A percentile compares a stretch with the other conserved stretches of the same genome.
phyloP scores from a whole-genome alignment of 805 yeast species.

The Teunomyces panamensis region DNA sequence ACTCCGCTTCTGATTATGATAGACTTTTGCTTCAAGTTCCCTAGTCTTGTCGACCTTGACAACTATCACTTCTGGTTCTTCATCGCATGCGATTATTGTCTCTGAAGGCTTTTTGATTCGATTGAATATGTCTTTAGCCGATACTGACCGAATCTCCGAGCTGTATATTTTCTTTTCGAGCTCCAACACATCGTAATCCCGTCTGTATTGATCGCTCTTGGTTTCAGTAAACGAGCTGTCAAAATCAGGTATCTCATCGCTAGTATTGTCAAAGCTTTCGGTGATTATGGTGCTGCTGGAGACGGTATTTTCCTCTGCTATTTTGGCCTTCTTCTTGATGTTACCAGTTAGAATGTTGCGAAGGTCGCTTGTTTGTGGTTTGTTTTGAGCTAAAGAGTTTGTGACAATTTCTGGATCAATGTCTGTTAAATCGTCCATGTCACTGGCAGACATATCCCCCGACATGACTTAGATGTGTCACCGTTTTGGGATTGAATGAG shows the following conservation, averaged over 20 bases:
- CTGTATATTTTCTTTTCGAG: slow-evolving; percentile 21
- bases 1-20: slow-evolving; percentile 16
- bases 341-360: slow-evolving; percentile 2
- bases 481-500: not conserved
- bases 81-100: slow-evolving; percentile 1
- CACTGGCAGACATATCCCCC: not conserved
- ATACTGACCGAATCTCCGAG: slow-evolving; percentile 12
- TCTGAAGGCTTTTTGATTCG: slow-evolving; percentile 7
- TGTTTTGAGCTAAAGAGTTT: not conserved
- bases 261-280: slow-evolving; percentile 4
- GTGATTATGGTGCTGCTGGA: not conserved
- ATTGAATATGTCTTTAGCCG: slow-evolving; percentile 19
- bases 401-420: slow-evolving; percentile 5
- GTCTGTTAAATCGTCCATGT: slow-evolving; percentile 6
- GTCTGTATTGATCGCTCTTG: slow-evolving; percentile 11
- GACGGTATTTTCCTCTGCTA: not conserved
- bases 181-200: slow-evolving; percentile 19
- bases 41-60: slow-evolving; percentile 2
- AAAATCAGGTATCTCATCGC: slow-evolving; percentile 7
- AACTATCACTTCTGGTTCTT: slow-evolving; percentile 2
- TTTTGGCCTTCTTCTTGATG: slow-evolving; percentile 7
- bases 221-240: slow-evolving; percentile 12
- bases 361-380: not conserved
- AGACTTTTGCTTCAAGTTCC: slow-evolving; percentile 20
- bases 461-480: not conserved